Evolutionary conservation across 345 rosid species (phyloP).

Genomic region (Aquilaria malaccensis): DNA sequence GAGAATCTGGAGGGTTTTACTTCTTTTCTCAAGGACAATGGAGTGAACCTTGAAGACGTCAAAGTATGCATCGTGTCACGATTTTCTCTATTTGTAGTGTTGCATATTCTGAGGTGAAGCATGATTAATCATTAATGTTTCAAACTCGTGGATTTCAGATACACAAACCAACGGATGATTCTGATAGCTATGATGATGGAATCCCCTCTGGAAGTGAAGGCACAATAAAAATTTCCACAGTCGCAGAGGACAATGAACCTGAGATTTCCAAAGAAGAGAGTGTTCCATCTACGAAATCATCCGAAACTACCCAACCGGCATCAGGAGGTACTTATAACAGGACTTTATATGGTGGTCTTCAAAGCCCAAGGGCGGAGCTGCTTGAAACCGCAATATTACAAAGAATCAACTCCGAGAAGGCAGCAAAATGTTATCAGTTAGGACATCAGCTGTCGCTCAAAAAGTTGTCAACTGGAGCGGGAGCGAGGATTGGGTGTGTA

Average conservation of each 20-base stretch:
- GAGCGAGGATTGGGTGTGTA: constrained; percentile 80
- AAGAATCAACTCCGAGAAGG: constrained; percentile 80
- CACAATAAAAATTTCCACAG: constrained; percentile 1
- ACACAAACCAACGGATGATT: constrained; percentile 55
- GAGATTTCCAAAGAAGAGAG: constrained; percentile 20
- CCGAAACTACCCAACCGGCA: constrained; percentile 21
- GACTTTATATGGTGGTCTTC: constrained; percentile 75
- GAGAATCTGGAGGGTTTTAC: constrained; percentile 55
- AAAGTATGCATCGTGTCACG: constrained; percentile 35
- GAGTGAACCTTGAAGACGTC: constrained; percentile 57
- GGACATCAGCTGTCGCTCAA: constrained; percentile 70
- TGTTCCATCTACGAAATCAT: constrained; percentile 7
- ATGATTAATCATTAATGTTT: not conserved
- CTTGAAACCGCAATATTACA: constrained; percentile 43
- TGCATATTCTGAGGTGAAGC: not conserved
- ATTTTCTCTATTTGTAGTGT: not conserved
- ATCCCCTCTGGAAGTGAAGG: constrained; percentile 13
- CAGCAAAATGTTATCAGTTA: constrained; percentile 49
- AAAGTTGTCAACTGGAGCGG: constrained; percentile 72
- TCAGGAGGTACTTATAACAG: constrained; percentile 39
- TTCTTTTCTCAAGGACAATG: constrained; percentile 56
- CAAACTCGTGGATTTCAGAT: constrained; percentile 32
- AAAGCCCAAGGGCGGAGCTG: constrained; percentile 62
- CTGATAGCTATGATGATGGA: constrained; percentile 38
- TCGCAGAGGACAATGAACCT: constrained; percentile 16